Evolutionary conservation across 805 yeast genomes (phyloP), one percentile per base, ranked within the genome.

Genomic region (Candida lessepsii): DNA sequence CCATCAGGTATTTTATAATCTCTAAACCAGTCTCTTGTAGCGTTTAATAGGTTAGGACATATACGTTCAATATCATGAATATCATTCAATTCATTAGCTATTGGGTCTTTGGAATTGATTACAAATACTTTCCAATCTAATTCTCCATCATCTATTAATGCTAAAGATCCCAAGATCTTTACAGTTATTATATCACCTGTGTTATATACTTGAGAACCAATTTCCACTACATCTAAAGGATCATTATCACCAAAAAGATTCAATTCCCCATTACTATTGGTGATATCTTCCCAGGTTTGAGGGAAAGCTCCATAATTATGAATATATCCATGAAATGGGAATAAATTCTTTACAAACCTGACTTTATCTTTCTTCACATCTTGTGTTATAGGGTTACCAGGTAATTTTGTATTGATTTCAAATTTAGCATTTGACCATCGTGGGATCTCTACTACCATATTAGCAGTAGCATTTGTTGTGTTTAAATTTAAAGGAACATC

Each of bases 1-100:
- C 98, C 99, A 65, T 91, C 99, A 40, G 99, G 97, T 53, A 89
- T 78, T 70, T 93, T 93, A 81, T 93, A 93, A 68, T 90, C 89
- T 65, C 95, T 85, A 81, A 93, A 93, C 99, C 99, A 93, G 70
- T 86, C 95, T 66, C 89, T 83, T 44, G 98, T 93, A 50, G 96
- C 85, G 63, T 95, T 86, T 60, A 93, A 73, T 44, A 93, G 74
- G 40, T 96, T 96, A 45, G 99, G 99, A 66, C 90, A 81, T 62
- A 84, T 82, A 57, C 76, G 78, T 65, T 79, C 89, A 49, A 93
- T 95, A 57, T 93, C 97, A 67, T 86, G 91, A 53, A 93, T 81
- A 65, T 89, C 96, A 61, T 83, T 78, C 56, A 93, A 71, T 70
- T 89, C 83, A 44, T 84, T 60, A 46, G 97, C 96, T 54, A 90